A percentile compares a stretch with the other conserved stretches of the same genome.
Evolutionary conservation across 805 yeast genomes (phyloP).

Genomic region (Blastobotrys robertii): DNA sequence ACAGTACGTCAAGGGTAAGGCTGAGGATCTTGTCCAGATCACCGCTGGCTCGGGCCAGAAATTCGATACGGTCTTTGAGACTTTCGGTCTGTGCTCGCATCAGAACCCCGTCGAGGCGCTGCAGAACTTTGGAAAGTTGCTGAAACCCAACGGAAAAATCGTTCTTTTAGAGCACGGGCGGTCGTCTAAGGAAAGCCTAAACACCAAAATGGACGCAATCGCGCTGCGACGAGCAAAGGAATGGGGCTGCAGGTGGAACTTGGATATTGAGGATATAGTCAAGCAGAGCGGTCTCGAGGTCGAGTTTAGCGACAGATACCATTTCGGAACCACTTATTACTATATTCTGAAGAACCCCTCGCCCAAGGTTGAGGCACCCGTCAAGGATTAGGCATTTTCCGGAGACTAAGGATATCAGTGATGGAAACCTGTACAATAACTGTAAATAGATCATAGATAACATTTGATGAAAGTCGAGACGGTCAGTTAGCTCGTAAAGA

Average conservation of each 20-base stretch:
- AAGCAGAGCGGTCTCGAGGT: slow-evolving; percentile 78
- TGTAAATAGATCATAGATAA: background rate
- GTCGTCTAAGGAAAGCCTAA: slow-evolving; percentile 68
- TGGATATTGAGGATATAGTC: slow-evolving; percentile 82
- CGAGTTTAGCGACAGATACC: slow-evolving; percentile 69
- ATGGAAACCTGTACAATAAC: background rate
- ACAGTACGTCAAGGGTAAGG: slow-evolving; percentile 84
- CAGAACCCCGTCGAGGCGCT: slow-evolving; percentile 83
- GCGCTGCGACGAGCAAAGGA: slow-evolving; percentile 75
- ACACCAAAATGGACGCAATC: slow-evolving; percentile 68
- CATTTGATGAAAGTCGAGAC: no score
- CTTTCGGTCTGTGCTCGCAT: slow-evolving; percentile 94
- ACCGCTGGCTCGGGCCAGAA: slow-evolving; percentile 36
- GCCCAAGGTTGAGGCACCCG: slow-evolving; percentile 1
- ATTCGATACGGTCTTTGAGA: slow-evolving; percentile 87
- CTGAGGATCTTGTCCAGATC: slow-evolving; percentile 64
- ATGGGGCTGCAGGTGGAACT: slow-evolving; percentile 98
- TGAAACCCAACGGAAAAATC: slow-evolving; percentile 86
- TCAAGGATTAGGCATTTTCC: background rate
- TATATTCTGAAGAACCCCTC: slow-evolving; percentile 19
- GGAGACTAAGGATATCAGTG: no score
- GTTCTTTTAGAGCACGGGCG: slow-evolving; percentile 89
- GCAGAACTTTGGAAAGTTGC: slow-evolving; percentile 56
- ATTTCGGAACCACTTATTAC: slow-evolving; percentile 75
- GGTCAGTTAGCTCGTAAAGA: no score